Percentiles rank a stretch among this genome's conserved stretches.
These are phyloP conservation scores for Leccinum incarnatum DNA, from an alignment of 768 basidiomycete species.

Conservation along the genomic window DNA sequence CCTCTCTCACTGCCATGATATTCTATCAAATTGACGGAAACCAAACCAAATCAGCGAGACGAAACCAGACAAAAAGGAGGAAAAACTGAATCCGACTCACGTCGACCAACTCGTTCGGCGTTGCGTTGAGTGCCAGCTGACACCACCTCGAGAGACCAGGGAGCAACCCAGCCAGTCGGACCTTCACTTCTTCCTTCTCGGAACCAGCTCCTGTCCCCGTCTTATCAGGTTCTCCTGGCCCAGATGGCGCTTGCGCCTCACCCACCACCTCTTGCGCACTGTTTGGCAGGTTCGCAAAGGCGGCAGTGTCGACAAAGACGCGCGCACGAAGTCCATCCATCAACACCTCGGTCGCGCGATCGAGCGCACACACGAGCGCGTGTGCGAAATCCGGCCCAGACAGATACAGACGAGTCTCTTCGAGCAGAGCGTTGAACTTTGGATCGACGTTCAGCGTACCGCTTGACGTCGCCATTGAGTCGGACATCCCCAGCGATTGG, in stretches of 20 bases:
- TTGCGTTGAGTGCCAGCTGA: slow-evolving; percentile 57
- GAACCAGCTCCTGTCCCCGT: slow-evolving; percentile 4
- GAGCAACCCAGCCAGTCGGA: slow-evolving; percentile 75
- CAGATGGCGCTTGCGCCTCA: slow-evolving; percentile 9
- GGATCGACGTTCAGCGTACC: slow-evolving; percentile 14
- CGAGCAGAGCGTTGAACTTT: slow-evolving; percentile 60
- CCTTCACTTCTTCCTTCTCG: slow-evolving; percentile 41
- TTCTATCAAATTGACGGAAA: slow-evolving; percentile 38
- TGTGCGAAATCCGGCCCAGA: slow-evolving; percentile 65
- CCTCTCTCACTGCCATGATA: slow-evolving; percentile 59
- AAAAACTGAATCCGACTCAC: slow-evolving; percentile 43
- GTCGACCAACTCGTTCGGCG: slow-evolving; percentile 82
- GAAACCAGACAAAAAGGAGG: neutral
- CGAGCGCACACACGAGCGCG: slow-evolving; percentile 72
- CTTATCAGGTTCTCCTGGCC: slow-evolving; percentile 14
- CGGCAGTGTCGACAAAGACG: slow-evolving; percentile 47
- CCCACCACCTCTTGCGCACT: neutral
- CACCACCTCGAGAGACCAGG: slow-evolving; percentile 82
- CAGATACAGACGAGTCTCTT: slow-evolving; percentile 64
- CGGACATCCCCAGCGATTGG: neutral
- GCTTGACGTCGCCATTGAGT: slow-evolving; percentile 7
- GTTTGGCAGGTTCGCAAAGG: slow-evolving; percentile 4
- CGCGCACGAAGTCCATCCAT: slow-evolving; percentile 61
- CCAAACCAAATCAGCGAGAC: slow-evolving; percentile 1
- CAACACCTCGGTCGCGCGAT: slow-evolving; percentile 62